Evolutionary conservation across 352 stramenopile genomes (phyloP).

Genomic region (Pythium phragmiticola): DNA sequence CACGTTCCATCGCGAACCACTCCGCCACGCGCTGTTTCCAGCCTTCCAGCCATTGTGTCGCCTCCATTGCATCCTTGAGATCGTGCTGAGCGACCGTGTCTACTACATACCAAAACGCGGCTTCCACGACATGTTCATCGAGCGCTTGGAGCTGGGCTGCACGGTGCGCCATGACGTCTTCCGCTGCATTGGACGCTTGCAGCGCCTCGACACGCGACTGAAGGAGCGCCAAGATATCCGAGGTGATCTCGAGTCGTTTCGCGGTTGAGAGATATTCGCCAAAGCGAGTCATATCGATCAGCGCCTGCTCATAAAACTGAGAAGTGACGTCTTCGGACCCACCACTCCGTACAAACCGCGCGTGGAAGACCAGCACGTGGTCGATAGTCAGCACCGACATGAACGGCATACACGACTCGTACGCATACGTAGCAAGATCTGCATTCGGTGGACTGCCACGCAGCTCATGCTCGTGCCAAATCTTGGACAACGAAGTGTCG

Average conservation of each 20-base stretch:
- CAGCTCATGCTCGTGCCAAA: conserved; percentile 45
- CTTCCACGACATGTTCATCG: conserved; percentile 20
- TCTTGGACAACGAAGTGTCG: conserved; percentile 38
- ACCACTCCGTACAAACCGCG: conserved; percentile 35
- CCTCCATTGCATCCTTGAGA: neutral
- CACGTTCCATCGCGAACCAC: conserved; percentile 11
- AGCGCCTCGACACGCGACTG: conserved; percentile 45
- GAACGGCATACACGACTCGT: conserved; percentile 64
- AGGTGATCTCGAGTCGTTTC: conserved; percentile 55
- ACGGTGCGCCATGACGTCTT: conserved; percentile 20
- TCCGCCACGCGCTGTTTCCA: conserved; percentile 14
- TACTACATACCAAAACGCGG: conserved; percentile 25
- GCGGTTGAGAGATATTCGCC: conserved; percentile 34
- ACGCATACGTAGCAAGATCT: conserved; percentile 63
- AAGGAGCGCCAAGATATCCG: conserved; percentile 43
- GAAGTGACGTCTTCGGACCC: conserved; percentile 22
- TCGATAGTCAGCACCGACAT: conserved; percentile 61
- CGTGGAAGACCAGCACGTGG: conserved; percentile 64
- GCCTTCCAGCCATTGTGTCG: conserved; percentile 1
- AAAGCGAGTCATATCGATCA: conserved; percentile 38
- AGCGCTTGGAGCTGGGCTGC: neutral
- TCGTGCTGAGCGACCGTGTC: conserved; percentile 8
- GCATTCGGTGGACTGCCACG: conserved; percentile 20
- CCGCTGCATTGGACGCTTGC: conserved; percentile 26
- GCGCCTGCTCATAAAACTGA: conserved; percentile 56